Percentiles rank a stretch among this genome's conserved stretches.
These are phyloP conservation scores for Boletus rubescentipes DNA, from an alignment of 768 basidiomycete species.

Conservation along the genomic window DNA sequence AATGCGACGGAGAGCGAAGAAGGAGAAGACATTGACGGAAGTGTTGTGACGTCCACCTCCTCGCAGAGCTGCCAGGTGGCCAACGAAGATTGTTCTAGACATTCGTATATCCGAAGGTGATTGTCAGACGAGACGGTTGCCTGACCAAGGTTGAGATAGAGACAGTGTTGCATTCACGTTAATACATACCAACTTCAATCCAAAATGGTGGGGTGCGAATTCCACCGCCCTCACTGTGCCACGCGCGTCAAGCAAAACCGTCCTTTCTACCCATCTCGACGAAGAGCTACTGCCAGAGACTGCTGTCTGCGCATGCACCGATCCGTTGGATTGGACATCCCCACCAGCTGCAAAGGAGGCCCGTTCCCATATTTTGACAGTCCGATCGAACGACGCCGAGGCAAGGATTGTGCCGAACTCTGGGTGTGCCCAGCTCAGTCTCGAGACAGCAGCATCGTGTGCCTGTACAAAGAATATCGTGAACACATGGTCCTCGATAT, in stretches of 20 bases:
- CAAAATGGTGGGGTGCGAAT: conserved; percentile 85
- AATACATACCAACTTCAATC: conserved; percentile 75
- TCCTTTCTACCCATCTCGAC: conserved; percentile 71
- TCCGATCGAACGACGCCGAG: conserved; percentile 86
- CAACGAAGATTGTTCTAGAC: conserved; percentile 70
- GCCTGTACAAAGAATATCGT: conserved; percentile 52
- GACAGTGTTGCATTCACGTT: background rate
- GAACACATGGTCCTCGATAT: background rate
- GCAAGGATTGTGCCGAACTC: conserved; percentile 88
- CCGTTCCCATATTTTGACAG: conserved; percentile 92
- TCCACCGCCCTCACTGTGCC: conserved; percentile 85
- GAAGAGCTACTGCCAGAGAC: conserved; percentile 23
- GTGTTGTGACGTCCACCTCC: conserved; percentile 68
- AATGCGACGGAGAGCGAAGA: conserved; percentile 54
- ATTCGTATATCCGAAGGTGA: conserved; percentile 86
- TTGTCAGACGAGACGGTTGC: conserved; percentile 90
- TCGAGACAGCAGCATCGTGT: conserved; percentile 89
- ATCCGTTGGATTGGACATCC: conserved; percentile 26
- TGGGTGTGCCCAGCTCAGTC: conserved; percentile 88
- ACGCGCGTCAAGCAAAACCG: conserved; percentile 76
- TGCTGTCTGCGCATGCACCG: conserved; percentile 12
- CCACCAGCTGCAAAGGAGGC: conserved; percentile 32
- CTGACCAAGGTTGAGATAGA: conserved; percentile 37
- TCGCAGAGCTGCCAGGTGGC: conserved; percentile 74
- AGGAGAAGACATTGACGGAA: conserved; percentile 45